These are phyloP conservation scores for Ophiostoma piceae DNA, from an alignment of 2,329 filamentous ascomycete genomes.

Conservation along the genomic window DNA sequence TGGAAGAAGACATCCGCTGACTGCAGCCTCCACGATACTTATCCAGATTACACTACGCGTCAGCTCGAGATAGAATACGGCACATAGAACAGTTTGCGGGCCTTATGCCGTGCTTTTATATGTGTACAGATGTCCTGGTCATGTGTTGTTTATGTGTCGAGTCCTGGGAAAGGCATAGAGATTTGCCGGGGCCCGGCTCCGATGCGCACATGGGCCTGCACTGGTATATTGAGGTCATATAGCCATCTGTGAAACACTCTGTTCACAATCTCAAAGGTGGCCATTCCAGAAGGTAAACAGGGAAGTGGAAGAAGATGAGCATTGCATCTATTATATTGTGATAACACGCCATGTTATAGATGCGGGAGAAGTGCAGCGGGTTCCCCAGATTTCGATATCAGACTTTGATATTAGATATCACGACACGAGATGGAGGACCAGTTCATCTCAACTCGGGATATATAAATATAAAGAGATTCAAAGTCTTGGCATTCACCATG, in stretches of 20 bases:
- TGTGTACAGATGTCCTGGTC: neutral
- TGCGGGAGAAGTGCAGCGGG: neutral
- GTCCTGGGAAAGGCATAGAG: neutral
- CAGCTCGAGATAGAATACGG: neutral
- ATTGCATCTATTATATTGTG: neutral
- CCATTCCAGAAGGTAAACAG: neutral
- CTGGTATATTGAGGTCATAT: neutral
- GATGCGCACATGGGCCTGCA: neutral
- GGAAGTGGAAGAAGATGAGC: neutral
- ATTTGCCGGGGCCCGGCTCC: neutral
- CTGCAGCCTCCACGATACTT: neutral
- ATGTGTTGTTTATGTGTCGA: neutral
- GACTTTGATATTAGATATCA: too few species aligned
- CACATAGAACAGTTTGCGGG: neutral
- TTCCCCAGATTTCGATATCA: neutral
- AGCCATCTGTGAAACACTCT: neutral
- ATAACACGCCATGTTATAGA: neutral
- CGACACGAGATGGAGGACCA: neutral
- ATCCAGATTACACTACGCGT: neutral
- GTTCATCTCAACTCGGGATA: neutral
- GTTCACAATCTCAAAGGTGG: neutral
- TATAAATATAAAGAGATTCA: neutral
- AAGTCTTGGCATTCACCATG: neutral
- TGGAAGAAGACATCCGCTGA: neutral
- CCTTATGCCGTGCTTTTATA: neutral